Evolutionary conservation across 1,284 basidiomycete species (phyloP).

Genomic region (Calocybe gambosa): DNA sequence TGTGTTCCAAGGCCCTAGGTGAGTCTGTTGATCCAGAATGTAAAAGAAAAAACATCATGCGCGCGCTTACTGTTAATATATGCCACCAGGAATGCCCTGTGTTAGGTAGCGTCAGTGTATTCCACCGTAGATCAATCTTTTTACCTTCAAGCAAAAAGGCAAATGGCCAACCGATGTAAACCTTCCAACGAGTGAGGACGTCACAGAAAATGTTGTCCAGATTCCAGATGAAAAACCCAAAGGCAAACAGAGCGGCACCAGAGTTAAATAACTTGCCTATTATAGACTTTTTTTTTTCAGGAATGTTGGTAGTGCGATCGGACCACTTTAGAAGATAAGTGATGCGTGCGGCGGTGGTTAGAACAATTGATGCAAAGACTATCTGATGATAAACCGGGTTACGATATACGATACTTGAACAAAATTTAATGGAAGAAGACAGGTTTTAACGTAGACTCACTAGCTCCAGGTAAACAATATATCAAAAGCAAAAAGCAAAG

Average conservation of each 20-base stretch:
- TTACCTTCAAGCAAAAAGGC: slow-evolving; percentile 62
- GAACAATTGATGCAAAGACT: slow-evolving; percentile 50
- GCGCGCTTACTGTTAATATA: slow-evolving; percentile 45
- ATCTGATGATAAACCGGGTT: slow-evolving; percentile 66
- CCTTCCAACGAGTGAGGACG: slow-evolving; percentile 48
- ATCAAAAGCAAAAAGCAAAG: slow-evolving; percentile 38
- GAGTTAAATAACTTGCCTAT: slow-evolving; percentile 39
- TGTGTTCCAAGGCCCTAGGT: slow-evolving; percentile 51
- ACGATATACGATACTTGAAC: slow-evolving; percentile 41
- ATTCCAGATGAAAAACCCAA: slow-evolving; percentile 65
- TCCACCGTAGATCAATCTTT: slow-evolving; percentile 6
- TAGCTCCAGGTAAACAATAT: slow-evolving; percentile 57
- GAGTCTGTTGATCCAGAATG: not conserved
- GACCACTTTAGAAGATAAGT: slow-evolving; percentile 44
- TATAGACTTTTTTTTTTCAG: slow-evolving; percentile 31
- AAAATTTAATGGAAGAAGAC: not conserved
- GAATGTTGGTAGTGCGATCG: slow-evolving; percentile 34
- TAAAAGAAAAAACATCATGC: not conserved
- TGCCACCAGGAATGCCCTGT: slow-evolving; percentile 71
- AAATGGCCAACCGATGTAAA: slow-evolving; percentile 50
- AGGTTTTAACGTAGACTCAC: slow-evolving; percentile 30
- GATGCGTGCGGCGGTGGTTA: slow-evolving; percentile 39
- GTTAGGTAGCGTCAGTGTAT: not conserved
- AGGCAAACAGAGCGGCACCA: slow-evolving; percentile 44
- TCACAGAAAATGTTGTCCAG: slow-evolving; percentile 65